phyloP scores from a whole-genome alignment of 1,284 basidiomycete genomes.

The Waitea zeae region DNA sequence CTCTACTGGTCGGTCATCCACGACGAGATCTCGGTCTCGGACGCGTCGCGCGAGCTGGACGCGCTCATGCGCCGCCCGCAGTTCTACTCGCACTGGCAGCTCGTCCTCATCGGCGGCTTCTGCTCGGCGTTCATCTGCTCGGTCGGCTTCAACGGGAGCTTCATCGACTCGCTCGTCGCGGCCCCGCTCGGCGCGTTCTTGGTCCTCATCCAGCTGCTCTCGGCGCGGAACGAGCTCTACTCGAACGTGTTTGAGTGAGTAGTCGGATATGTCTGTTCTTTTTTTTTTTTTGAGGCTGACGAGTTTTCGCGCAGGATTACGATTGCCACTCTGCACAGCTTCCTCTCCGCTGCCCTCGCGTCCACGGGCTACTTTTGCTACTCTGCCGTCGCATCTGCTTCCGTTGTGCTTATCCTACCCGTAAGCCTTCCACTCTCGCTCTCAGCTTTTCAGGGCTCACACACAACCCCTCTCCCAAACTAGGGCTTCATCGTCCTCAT shows the following conservation, averaged over 20 bases:
- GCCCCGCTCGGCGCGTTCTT: slow-evolving; percentile 74
- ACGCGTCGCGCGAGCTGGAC: slow-evolving; percentile 62
- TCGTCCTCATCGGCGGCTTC: slow-evolving; percentile 64
- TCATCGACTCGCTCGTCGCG: slow-evolving; percentile 63
- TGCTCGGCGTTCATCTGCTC: slow-evolving; percentile 70
- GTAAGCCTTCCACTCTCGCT: slow-evolving; percentile 19
- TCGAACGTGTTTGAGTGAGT: slow-evolving; percentile 73
- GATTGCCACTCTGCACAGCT: slow-evolving; percentile 65
- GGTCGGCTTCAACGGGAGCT: slow-evolving; percentile 57
- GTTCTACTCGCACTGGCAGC: slow-evolving; percentile 47
- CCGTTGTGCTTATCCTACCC: slow-evolving; percentile 79
- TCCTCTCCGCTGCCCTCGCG: slow-evolving; percentile 64
- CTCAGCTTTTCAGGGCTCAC: not conserved
- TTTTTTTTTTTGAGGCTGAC: slow-evolving; percentile 1
- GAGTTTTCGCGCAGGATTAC: slow-evolving; percentile 37
- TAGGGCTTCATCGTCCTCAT: slow-evolving; percentile 67
- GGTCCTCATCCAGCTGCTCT: slow-evolving; percentile 58
- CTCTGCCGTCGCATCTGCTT: slow-evolving; percentile 68
- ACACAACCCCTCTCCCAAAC: too few species aligned
- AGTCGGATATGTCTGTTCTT: not conserved
- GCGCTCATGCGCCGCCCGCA: slow-evolving; percentile 54
- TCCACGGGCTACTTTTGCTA: slow-evolving; percentile 68
- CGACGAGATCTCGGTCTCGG: slow-evolving; percentile 69
- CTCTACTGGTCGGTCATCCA: slow-evolving; percentile 85
- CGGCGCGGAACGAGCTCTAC: slow-evolving; percentile 68